These are phyloP conservation scores for Leptographium flavum DNA, from an alignment of 2,329 filamentous ascomycete species.

Conservation along the genomic window DNA sequence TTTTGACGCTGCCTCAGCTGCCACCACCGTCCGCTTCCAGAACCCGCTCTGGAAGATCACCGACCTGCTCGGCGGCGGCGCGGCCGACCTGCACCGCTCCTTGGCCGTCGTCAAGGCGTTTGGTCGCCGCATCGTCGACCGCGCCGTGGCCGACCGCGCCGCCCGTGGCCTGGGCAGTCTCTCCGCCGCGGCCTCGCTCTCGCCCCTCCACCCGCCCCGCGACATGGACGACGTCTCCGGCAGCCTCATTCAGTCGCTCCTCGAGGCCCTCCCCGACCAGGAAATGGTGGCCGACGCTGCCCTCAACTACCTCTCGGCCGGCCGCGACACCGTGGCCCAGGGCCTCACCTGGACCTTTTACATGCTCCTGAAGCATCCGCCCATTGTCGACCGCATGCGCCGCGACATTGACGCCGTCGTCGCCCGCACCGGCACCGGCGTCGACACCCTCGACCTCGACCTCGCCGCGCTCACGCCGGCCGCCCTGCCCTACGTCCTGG, in stretches of 20 bases:
- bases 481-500: conserved; percentile 40
- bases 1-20: conserved; percentile 48
- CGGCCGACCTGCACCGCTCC: conserved; percentile 26
- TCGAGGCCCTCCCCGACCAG: conserved; percentile 40
- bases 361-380: conserved; percentile 37
- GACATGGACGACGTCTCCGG: conserved; percentile 31
- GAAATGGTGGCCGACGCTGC: conserved; percentile 48
- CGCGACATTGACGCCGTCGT: conserved; percentile 23
- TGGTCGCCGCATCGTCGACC: conserved; percentile 41
- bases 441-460: conserved; percentile 14
- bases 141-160: conserved; percentile 29
- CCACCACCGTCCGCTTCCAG: conserved; percentile 47
- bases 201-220: not conserved
- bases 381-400: conserved; percentile 25
- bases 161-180: not conserved
- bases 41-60: conserved; percentile 49
- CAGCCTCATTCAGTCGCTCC: conserved; percentile 44
- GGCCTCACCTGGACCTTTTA: conserved; percentile 51
- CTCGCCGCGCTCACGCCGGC: conserved; percentile 25
- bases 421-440: conserved; percentile 3
- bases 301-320: conserved; percentile 51
- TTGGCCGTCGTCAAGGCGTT: conserved; percentile 33
- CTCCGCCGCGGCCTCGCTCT: not conserved
- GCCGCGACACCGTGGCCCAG: conserved; percentile 51
- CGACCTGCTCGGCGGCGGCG: conserved; percentile 35